Conservation (phyloP, 129 eudicot genomes). For the Centrapalus pauciflorus region DNA sequence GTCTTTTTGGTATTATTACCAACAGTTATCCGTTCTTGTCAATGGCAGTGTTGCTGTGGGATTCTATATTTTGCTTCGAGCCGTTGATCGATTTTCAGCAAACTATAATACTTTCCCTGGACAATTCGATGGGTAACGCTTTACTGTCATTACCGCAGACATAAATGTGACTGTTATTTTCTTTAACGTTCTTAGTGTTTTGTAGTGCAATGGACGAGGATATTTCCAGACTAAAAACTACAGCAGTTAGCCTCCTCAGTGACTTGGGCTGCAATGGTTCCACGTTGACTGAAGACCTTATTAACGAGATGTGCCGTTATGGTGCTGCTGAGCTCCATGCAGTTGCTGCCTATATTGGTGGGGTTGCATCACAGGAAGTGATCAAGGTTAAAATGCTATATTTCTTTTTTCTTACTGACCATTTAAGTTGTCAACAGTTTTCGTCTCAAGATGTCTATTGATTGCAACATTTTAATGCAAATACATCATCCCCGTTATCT, state of each 20-base stretch:
- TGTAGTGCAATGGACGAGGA: slow-evolving; percentile 92
- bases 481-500: background rate
- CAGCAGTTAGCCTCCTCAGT: slow-evolving; percentile 65
- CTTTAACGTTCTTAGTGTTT: background rate
- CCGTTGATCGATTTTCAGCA: slow-evolving; percentile 81
- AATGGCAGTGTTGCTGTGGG: slow-evolving; percentile 75
- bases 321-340: slow-evolving; percentile 98
- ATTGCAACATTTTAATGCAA: background rate
- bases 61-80: slow-evolving; percentile 83
- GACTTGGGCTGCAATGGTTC: slow-evolving; percentile 93
- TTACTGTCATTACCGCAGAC: background rate
- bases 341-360: slow-evolving; percentile 87
- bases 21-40: background rate
- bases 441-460: background rate
- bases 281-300: slow-evolving; percentile 82
- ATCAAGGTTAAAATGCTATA: slow-evolving; percentile 53
- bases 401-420: background rate
- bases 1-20: background rate
- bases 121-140: slow-evolving; percentile 87
- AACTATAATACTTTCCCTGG: slow-evolving; percentile 91
- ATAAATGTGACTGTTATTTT: background rate
- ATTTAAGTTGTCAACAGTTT: background rate
- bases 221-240: slow-evolving; percentile 78
- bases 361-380: slow-evolving; percentile 94
- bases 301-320: slow-evolving; percentile 91